These are phyloP conservation scores for Ceratobasidium sp. DNA, from an alignment of 1,284 basidiomycete species.

Conservation along the genomic window DNA sequence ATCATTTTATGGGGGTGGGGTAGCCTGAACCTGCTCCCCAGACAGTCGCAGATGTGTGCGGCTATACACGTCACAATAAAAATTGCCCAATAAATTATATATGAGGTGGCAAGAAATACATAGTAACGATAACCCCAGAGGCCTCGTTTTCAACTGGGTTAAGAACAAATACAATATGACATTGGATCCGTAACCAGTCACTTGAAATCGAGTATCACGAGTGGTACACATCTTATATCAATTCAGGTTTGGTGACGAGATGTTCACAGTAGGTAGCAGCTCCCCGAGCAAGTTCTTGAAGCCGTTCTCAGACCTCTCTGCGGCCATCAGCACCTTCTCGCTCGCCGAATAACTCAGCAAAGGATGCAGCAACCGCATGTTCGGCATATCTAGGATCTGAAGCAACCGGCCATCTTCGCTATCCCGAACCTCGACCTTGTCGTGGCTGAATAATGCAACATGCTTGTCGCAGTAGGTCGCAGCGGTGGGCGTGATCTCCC, in stretches of 20 bases:
- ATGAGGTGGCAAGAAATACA: background rate
- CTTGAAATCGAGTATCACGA: too few relatives aligned
- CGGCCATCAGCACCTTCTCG: constrained; percentile 6
- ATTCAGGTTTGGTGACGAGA: background rate
- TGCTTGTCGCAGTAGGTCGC: constrained; percentile 15
- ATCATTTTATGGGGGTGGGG: background rate
- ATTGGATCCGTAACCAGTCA: too few relatives aligned
- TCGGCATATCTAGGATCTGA: constrained; percentile 18
- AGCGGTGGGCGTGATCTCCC: constrained; percentile 16
- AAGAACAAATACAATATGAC: too few relatives aligned
- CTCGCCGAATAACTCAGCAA: constrained; percentile 2
- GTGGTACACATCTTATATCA: background rate
- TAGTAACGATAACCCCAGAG: background rate
- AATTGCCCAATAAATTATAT: background rate
- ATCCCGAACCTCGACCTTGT: constrained; percentile 10
- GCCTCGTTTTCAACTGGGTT: too few relatives aligned
- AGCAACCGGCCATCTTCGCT: constrained; percentile 2
- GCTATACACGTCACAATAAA: background rate
- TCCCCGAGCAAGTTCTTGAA: constrained; percentile 22
- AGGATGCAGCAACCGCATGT: background rate
- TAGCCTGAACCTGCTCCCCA: background rate
- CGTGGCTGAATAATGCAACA: constrained; percentile 11
- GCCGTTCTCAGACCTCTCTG: background rate
- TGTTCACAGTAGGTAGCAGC: background rate
- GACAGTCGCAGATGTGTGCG: background rate